These are phyloP conservation scores for Thelephora aurantiotincta DNA, from an alignment of 768 basidiomycete genomes.

Conservation along the genomic window DNA sequence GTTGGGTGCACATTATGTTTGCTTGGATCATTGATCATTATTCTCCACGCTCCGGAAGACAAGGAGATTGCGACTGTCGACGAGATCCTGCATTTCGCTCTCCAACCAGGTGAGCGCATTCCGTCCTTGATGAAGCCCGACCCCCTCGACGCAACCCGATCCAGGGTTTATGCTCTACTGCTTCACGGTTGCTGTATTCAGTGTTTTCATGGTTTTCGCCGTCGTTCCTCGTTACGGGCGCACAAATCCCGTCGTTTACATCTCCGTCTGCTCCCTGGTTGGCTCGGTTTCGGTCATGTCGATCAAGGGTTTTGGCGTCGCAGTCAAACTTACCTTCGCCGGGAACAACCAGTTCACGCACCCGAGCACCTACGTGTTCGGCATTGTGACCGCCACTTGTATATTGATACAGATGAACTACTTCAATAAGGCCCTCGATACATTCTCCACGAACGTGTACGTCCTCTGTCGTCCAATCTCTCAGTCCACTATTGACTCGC, in stretches of 20 bases:
- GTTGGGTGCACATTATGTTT: conserved; percentile 75
- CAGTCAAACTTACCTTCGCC: conserved; percentile 83
- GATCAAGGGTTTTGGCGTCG: conserved; percentile 95
- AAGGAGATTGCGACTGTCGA: conserved; percentile 87
- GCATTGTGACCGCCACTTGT: conserved; percentile 63
- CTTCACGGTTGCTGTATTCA: conserved; percentile 69
- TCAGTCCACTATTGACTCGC: background rate
- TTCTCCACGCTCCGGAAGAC: conserved; percentile 94
- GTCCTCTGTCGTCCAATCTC: conserved; percentile 17
- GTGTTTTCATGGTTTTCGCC: conserved; percentile 75
- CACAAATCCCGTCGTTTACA: conserved; percentile 79
- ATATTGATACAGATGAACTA: conserved; percentile 93
- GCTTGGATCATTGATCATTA: conserved; percentile 85
- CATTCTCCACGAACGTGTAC: conserved; percentile 94
- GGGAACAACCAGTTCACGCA: conserved; percentile 94
- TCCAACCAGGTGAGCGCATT: conserved; percentile 67
- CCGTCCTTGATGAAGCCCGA: background rate
- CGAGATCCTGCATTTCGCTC: conserved; percentile 82
- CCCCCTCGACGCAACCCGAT: background rate
- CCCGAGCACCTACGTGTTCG: conserved; percentile 94
- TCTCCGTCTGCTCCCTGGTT: conserved; percentile 92
- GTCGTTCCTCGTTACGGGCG: conserved; percentile 80
- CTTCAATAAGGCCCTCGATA: conserved; percentile 96
- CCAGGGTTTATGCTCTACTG: conserved; percentile 87
- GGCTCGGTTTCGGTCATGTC: conserved; percentile 98